phyloP scores from a whole-genome alignment of 805 yeast genomes.

The Ascoidea tarda region DNA sequence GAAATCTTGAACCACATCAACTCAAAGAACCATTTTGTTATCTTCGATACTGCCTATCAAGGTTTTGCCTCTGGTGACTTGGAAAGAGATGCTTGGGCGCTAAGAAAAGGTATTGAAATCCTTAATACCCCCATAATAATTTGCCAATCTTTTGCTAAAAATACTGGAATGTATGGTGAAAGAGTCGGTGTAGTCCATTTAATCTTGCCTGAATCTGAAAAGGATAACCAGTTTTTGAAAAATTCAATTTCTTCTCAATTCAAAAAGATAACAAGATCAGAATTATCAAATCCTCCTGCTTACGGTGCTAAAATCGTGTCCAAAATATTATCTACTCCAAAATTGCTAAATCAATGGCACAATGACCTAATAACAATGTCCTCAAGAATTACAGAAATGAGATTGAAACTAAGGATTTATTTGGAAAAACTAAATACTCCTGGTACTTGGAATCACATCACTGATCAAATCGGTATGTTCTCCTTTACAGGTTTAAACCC shows the following conservation, averaged over 20 bases:
- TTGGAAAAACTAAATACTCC: constrained; percentile 22
- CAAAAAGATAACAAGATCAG: constrained; percentile 71
- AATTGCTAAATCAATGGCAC: constrained; percentile 63
- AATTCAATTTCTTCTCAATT: constrained; percentile 59
- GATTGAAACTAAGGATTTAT: constrained; percentile 36
- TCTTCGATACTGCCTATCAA: constrained; percentile 91
- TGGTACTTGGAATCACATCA: constrained; percentile 75
- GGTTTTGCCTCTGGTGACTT: constrained; percentile 86
- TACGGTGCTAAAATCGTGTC: constrained; percentile 89
- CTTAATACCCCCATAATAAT: constrained; percentile 19
- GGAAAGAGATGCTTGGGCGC: constrained; percentile 50
- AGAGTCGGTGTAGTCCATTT: constrained; percentile 58
- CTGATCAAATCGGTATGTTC: constrained; percentile 93
- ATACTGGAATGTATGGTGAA: constrained; percentile 93
- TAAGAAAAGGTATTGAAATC: constrained; percentile 29
- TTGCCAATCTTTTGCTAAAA: constrained; percentile 90
- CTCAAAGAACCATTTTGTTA: constrained; percentile 51
- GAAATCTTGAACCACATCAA: constrained; percentile 51
- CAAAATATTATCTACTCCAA: constrained; percentile 47
- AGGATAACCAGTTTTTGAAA: constrained; percentile 20
- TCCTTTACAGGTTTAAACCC: constrained; percentile 73
- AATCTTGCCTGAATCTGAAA: constrained; percentile 11
- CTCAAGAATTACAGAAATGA: constrained; percentile 60
- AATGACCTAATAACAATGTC: constrained; percentile 69
- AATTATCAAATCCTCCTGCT: constrained; percentile 88